These are phyloP conservation scores for Ogataea methylovora DNA, from an alignment of 805 yeast species.

Conservation along the genomic window DNA sequence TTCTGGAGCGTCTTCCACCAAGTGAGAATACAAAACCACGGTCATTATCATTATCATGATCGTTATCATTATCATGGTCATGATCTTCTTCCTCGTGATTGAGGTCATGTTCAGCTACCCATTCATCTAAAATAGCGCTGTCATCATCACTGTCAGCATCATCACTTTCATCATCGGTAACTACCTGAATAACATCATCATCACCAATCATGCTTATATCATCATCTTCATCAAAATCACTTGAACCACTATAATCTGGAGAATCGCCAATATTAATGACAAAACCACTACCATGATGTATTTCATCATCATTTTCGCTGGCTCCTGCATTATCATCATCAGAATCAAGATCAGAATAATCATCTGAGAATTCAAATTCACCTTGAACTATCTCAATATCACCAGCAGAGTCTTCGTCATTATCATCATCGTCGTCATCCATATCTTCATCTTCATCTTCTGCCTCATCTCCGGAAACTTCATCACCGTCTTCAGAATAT, in stretches of 20 bases:
- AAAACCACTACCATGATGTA: conserved; percentile 2
- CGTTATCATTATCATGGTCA: too few species aligned
- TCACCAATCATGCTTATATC: conserved; percentile 4
- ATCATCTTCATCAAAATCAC: conserved; percentile 15
- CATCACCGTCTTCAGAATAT: conserved; percentile 18
- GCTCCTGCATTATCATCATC: conserved; percentile 24
- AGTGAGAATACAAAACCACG: too few species aligned
- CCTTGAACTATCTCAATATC: conserved; percentile 1
- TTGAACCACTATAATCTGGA: conserved; percentile 9
- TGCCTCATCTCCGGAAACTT: conserved; percentile 3
- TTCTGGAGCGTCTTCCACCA: too few species aligned
- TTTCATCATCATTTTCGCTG: conserved; percentile 9
- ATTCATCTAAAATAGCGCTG: conserved; percentile 23
- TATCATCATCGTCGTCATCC: conserved; percentile 10
- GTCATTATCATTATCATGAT: too few species aligned
- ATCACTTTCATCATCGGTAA: background rate
- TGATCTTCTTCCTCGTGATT: too few species aligned
- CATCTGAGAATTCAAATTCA: background rate
- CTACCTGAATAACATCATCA: background rate
- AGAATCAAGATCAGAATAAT: conserved; percentile 19
- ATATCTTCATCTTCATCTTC: conserved; percentile 17
- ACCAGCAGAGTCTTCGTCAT: conserved; percentile 8
- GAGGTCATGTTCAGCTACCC: conserved; percentile 26
- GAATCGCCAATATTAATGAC: conserved; percentile 8
- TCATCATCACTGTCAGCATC: conserved; percentile 18